Evolutionary conservation across 345 rosid species (phyloP).

Genomic region (Mercurialis annua): DNA sequence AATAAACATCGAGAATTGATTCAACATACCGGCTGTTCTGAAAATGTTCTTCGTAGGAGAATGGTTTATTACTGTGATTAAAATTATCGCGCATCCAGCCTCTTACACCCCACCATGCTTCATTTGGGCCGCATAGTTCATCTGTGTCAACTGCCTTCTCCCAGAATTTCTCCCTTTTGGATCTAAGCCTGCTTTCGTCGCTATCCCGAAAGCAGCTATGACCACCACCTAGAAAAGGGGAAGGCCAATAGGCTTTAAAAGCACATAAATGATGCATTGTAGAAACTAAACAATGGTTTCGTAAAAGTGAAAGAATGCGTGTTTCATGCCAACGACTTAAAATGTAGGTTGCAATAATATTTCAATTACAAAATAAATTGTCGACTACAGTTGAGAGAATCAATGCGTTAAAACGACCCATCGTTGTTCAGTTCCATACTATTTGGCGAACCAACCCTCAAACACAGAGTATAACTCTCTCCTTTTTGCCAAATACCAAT

Average conservation of each 20-base stretch:
- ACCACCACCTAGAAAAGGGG: constrained; percentile 70
- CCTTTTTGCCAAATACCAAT: not conserved
- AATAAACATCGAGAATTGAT: constrained; percentile 75
- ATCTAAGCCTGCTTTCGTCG: constrained; percentile 84
- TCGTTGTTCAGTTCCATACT: not conserved
- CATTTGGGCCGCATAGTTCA: constrained; percentile 76
- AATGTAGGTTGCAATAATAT: too few relatives aligned
- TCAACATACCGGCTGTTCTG: constrained; percentile 83
- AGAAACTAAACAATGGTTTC: not conserved
- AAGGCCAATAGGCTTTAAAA: not conserved
- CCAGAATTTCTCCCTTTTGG: constrained; percentile 85
- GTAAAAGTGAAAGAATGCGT: not conserved
- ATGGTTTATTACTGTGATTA: constrained; percentile 63
- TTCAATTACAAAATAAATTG: too few relatives aligned
- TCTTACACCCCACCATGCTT: constrained; percentile 98
- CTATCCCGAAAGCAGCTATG: constrained; percentile 92
- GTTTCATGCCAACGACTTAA: not conserved
- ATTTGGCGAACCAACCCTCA: not conserved
- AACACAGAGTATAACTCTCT: not conserved
- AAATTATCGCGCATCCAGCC: constrained; percentile 91
- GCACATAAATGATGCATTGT: not conserved
- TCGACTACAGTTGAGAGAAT: not conserved
- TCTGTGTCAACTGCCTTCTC: constrained; percentile 81
- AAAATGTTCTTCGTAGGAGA: constrained; percentile 72
- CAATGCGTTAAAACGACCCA: not conserved